Evolutionary conservation across 495 filamentous ascomycete genomes (phyloP).

Genomic region (Penicillium tannophilum): DNA sequence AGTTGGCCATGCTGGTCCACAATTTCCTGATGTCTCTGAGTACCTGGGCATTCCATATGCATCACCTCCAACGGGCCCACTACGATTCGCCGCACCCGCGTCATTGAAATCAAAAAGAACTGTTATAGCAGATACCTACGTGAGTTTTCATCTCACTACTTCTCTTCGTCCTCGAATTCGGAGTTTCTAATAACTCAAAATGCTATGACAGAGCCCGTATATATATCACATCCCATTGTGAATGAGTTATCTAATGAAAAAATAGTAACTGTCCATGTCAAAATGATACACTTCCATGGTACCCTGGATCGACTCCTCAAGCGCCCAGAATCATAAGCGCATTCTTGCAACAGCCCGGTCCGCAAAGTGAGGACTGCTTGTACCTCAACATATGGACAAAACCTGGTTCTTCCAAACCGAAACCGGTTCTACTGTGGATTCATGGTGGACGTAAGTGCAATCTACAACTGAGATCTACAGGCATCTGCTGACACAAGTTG

Average conservation of each 20-base stretch:
- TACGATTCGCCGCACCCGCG: conserved; percentile 48
- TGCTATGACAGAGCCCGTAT: background rate
- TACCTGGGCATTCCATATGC: conserved; percentile 55
- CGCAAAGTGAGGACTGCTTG: conserved; percentile 48
- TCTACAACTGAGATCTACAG: background rate
- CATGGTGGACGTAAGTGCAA: conserved; percentile 40
- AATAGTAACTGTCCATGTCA: conserved; percentile 11
- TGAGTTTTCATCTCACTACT: conserved; percentile 4
- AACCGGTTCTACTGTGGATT: conserved; percentile 35
- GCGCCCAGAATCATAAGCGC: conserved; percentile 26
- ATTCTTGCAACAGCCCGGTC: conserved; percentile 26
- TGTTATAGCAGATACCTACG: conserved; percentile 23
- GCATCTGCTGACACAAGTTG: background rate
- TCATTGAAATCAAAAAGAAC: conserved; percentile 14
- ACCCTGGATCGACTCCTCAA: conserved; percentile 33
- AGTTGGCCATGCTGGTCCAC: conserved; percentile 44
- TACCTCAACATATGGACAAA: conserved; percentile 50
- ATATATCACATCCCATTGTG: background rate
- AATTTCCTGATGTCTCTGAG: conserved; percentile 42
- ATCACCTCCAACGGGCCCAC: conserved; percentile 43
- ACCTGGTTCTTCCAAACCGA: conserved; percentile 16
- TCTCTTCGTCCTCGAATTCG: background rate
- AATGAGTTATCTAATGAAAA: background rate
- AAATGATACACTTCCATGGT: conserved; percentile 6
- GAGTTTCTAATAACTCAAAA: background rate